Evolutionary conservation across 1,139 yeast species (phyloP).

Genomic region (Lodderomyces oxycetoniae): DNA sequence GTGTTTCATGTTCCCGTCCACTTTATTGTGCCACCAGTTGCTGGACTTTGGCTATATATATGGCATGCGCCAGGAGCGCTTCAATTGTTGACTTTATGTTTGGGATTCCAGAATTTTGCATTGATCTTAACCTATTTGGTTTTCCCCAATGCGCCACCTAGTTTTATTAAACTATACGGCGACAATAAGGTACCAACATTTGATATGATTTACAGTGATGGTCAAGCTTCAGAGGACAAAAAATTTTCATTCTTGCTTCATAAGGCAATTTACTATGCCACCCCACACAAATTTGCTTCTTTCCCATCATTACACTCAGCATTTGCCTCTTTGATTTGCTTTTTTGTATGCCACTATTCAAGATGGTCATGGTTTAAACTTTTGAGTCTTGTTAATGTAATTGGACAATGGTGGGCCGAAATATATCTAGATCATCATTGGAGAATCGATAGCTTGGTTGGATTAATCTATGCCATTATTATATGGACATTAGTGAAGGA

Average conservation of each 20-base stretch:
- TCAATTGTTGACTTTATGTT: slow-evolving; percentile 44
- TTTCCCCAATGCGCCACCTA: slow-evolving; percentile 67
- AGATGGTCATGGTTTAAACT: slow-evolving; percentile 34
- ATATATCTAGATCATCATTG: slow-evolving; percentile 70
- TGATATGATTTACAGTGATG: slow-evolving; percentile 63
- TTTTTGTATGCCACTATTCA: slow-evolving; percentile 41
- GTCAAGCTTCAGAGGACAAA: slow-evolving; percentile 55
- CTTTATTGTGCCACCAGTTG: slow-evolving; percentile 54
- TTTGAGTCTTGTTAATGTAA: slow-evolving; percentile 34
- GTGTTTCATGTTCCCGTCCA: slow-evolving; percentile 56
- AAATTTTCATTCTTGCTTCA: slow-evolving; percentile 48
- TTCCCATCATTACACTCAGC: slow-evolving; percentile 64
- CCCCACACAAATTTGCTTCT: slow-evolving; percentile 69
- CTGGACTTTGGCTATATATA: slow-evolving; percentile 56
- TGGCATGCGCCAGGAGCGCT: slow-evolving; percentile 61
- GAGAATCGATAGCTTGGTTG: slow-evolving; percentile 48
- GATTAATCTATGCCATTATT: slow-evolving; percentile 25
- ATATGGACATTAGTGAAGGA: slow-evolving; percentile 20
- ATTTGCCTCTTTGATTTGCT: slow-evolving; percentile 50
- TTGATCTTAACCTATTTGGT: slow-evolving; percentile 58
- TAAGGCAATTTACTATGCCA: slow-evolving; percentile 57
- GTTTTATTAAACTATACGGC: slow-evolving; percentile 61
- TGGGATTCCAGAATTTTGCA: slow-evolving; percentile 54
- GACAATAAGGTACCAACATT: slow-evolving; percentile 50
- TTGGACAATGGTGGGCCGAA: slow-evolving; percentile 70